Conservation (phyloP, 768 basidiomycete genomes). For the Gelatoporia subvermispora region DNA sequence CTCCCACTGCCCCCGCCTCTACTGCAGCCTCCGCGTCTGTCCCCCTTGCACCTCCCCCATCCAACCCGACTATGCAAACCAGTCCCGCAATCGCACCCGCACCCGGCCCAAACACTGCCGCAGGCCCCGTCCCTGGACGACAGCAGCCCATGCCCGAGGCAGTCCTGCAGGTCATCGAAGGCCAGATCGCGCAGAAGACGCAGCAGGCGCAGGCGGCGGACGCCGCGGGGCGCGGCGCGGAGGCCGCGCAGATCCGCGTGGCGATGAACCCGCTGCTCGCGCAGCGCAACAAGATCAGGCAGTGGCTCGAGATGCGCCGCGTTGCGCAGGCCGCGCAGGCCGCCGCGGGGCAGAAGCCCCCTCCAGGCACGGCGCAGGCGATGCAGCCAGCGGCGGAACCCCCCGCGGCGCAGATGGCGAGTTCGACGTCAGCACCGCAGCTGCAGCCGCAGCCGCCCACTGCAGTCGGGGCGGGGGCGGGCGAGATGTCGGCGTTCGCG, state of each 20-base stretch:
- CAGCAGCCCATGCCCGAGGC: constrained; percentile 8
- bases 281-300: constrained; percentile 2
- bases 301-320: not conserved
- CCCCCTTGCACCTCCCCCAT: not conserved
- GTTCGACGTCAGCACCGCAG: not conserved
- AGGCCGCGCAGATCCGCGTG: not conserved
- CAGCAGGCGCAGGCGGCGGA: not conserved
- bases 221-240: not conserved
- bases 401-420: not conserved
- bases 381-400: not conserved
- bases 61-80: not conserved
- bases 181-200: not conserved
- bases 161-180: not conserved
- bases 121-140: constrained; percentile 12
- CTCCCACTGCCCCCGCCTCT: not conserved
- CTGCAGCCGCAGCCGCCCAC: not conserved
- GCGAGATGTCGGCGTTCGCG: not conserved
- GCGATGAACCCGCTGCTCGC: not conserved
- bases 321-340: not conserved
- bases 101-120: not conserved
- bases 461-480: too few relatives aligned
- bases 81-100: constrained; percentile 2
- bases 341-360: not conserved
- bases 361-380: not conserved
- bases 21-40: too few relatives aligned